A percentile compares a stretch with the other conserved stretches of the same genome.
phyloP scores from a whole-genome alignment of 192 early-diverging fungal species.

The Piromyces finnis region DNA sequence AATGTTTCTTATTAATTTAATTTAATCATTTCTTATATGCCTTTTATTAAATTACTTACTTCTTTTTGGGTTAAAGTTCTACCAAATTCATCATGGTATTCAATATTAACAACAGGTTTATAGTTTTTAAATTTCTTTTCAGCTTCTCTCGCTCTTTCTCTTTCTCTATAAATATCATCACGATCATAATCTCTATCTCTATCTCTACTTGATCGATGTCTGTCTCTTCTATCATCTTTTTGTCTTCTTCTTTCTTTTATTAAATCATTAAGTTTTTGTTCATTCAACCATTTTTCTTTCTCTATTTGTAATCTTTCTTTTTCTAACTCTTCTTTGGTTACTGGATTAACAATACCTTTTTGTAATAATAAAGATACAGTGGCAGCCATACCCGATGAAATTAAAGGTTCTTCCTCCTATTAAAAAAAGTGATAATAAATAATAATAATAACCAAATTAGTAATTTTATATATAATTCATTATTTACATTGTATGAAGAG shows the following conservation, averaged over 20 bases:
- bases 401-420: conserved; percentile 57
- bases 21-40: no score
- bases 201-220: conserved; percentile 8
- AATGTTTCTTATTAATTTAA: no score
- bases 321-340: conserved; percentile 45
- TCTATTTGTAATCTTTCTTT: conserved; percentile 42
- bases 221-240: conserved; percentile 40
- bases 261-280: conserved; percentile 41
- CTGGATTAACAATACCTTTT: conserved; percentile 38
- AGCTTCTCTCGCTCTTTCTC: conserved; percentile 12
- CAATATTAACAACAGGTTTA: conserved; percentile 71
- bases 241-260: conserved; percentile 39
- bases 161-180: conserved; percentile 6
- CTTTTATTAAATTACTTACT: conserved; percentile 19
- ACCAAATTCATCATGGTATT: conserved; percentile 82
- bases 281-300: conserved; percentile 47
- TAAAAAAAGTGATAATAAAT: background rate
- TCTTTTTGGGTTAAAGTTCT: conserved; percentile 67
- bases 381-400: conserved; percentile 60
- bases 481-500: no score
- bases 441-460: no score
- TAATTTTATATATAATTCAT: no score
- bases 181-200: conserved; percentile 4
- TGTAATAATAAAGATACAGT: conserved; percentile 64
- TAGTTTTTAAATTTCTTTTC: conserved; percentile 73